Percentiles rank a stretch among this genome's conserved stretches.
Evolutionary conservation across 352 stramenopile genomes (phyloP).

Genomic region (Peronospora destructor): DNA sequence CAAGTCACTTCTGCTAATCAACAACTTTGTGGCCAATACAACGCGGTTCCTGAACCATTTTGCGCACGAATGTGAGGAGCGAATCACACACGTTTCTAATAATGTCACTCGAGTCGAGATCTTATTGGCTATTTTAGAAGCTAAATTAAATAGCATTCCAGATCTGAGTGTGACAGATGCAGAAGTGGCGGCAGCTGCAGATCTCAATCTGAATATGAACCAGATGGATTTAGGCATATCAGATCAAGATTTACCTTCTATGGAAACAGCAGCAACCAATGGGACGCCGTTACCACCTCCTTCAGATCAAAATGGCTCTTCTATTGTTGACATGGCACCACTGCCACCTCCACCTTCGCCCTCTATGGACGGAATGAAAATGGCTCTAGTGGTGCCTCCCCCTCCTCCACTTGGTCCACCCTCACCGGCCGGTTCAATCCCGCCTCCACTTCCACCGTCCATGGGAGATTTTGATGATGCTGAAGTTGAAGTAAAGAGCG

Average conservation of each 20-base stretch:
- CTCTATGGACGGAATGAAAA: slow-evolving; percentile 23
- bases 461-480: slow-evolving; percentile 28
- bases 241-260: slow-evolving; percentile 53
- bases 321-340: slow-evolving; percentile 14
- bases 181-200: slow-evolving; percentile 38
- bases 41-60: slow-evolving; percentile 86
- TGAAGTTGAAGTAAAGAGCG: slow-evolving; percentile 15
- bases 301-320: slow-evolving; percentile 3
- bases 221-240: slow-evolving; percentile 53
- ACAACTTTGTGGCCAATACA: slow-evolving; percentile 84
- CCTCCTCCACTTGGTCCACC: slow-evolving; percentile 23
- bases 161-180: slow-evolving; percentile 65
- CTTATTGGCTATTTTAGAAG: slow-evolving; percentile 74
- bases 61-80: slow-evolving; percentile 75
- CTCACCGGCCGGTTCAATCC: slow-evolving; percentile 12
- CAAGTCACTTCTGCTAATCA: slow-evolving; percentile 79
- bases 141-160: slow-evolving; percentile 80
- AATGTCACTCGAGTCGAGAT: slow-evolving; percentile 82
- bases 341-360: slow-evolving; percentile 10
- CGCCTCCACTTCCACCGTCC: slow-evolving; percentile 25
- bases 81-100: slow-evolving; percentile 57
- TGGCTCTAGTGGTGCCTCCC: slow-evolving; percentile 22
- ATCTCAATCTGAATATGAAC: slow-evolving; percentile 9
- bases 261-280: slow-evolving; percentile 28
- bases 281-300: slow-evolving; percentile 40